Conservation (phyloP, 2,329 filamentous ascomycete genomes). For the Fusarium sp. region DNA sequence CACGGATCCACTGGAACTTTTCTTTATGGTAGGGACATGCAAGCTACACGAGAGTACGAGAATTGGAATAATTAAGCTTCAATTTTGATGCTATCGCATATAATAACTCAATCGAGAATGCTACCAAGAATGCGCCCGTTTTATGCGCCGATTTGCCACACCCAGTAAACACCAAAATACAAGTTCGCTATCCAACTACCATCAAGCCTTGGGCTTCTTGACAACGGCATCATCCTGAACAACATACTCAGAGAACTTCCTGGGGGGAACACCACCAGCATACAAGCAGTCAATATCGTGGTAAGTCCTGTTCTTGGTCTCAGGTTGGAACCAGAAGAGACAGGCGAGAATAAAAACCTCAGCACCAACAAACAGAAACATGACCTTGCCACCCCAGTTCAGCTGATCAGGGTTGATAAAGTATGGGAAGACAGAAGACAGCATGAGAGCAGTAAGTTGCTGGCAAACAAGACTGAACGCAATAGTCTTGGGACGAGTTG, state of each 20-base stretch:
- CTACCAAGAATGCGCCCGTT: not conserved
- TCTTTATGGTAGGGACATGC: not conserved
- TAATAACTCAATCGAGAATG: fast-evolving
- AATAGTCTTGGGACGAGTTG: slow-evolving; percentile 47
- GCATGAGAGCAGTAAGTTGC: slow-evolving; percentile 52
- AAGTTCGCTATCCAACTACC: fast-evolving
- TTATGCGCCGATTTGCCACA: not conserved
- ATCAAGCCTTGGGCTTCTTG: not conserved
- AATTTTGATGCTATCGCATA: not conserved
- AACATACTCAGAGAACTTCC: slow-evolving; percentile 44
- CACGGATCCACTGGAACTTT: not conserved
- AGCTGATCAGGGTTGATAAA: slow-evolving; percentile 55
- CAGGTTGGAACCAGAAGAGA: slow-evolving; percentile 52
- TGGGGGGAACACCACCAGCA: slow-evolving; percentile 38
- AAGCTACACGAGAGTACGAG: not conserved
- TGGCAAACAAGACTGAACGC: slow-evolving; percentile 48
- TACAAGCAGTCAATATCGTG: slow-evolving; percentile 51
- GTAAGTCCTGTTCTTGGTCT: slow-evolving; percentile 55
- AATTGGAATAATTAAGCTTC: not conserved
- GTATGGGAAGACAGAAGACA: slow-evolving; percentile 52
- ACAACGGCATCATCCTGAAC: slow-evolving; percentile 33
- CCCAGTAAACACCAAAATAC: not conserved
- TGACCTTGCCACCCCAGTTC: slow-evolving; percentile 54
- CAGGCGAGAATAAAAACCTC: slow-evolving; percentile 50
- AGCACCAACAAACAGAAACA: slow-evolving; percentile 53